Evolutionary conservation across 1,284 basidiomycete genomes (phyloP).

Genomic region (Pseudozyma thailandica): DNA sequence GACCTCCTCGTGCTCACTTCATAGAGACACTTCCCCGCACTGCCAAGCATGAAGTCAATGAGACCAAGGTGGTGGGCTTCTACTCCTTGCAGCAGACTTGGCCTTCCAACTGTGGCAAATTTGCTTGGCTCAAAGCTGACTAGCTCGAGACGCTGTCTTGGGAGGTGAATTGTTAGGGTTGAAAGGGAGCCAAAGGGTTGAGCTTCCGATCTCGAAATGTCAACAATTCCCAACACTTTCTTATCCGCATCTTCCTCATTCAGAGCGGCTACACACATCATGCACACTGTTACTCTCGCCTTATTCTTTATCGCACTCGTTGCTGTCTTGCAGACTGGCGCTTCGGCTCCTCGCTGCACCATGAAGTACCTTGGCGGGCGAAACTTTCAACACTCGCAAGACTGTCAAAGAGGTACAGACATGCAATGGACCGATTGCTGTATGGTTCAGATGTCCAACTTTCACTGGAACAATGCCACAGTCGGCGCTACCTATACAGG

Average conservation of each 20-base stretch:
- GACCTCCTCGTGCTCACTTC: not conserved
- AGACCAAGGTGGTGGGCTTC: no score
- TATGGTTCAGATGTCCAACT: not conserved
- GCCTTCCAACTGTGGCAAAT: no score
- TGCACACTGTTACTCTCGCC: constrained; percentile 5
- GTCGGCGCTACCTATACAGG: not conserved
- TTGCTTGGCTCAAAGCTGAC: no score
- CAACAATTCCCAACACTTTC: not conserved
- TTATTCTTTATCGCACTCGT: constrained; percentile 1
- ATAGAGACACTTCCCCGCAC: not conserved
- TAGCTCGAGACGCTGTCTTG: no score
- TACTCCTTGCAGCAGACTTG: no score
- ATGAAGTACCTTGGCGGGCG: constrained; percentile 1
- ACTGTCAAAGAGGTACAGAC: constrained; percentile 4
- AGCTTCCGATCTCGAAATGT: no score
- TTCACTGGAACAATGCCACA: not conserved
- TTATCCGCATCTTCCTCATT: not conserved
- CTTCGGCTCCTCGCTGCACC: constrained; percentile 24
- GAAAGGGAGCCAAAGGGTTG: no score
- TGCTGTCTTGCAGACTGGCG: constrained; percentile 5
- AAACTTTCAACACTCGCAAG: constrained; percentile 1
- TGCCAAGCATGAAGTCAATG: not conserved
- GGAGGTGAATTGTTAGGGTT: no score
- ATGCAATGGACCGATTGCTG: constrained; percentile 25
- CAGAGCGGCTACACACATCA: constrained; percentile 3